Evolutionary conservation across 495 filamentous ascomycete genomes (phyloP).

Genomic region (Hypomontagnella monticulosa): DNA sequence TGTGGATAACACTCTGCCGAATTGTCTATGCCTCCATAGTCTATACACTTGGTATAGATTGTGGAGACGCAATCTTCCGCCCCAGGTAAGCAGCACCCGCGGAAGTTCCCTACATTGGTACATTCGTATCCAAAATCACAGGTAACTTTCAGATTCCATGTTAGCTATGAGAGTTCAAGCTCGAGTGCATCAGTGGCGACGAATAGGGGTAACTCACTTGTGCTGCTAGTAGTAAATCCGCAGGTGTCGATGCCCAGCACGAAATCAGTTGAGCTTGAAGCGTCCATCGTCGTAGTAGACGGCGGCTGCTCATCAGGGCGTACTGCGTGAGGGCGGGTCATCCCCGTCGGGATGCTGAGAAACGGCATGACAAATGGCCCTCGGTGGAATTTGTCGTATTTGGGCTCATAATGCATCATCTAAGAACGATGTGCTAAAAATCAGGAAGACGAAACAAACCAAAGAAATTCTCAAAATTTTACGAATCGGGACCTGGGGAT

Average conservation of each 20-base stretch:
- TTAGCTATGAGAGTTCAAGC: conserved; percentile 4
- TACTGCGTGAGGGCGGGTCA: conserved; percentile 7
- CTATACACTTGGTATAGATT: conserved; percentile 40
- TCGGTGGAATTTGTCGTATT: conserved; percentile 14
- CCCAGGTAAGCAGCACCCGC: conserved; percentile 40
- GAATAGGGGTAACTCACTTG: conserved; percentile 28
- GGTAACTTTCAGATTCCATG: conserved; percentile 22
- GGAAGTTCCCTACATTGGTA: conserved; percentile 35
- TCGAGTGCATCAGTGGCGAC: background rate
- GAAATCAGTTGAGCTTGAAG: conserved; percentile 25
- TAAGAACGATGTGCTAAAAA: conserved; percentile 9
- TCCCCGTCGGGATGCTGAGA: conserved; percentile 31
- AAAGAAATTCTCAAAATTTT: conserved; percentile 2
- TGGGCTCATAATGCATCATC: conserved; percentile 36
- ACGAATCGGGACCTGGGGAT: background rate
- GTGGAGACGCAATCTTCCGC: conserved; percentile 32
- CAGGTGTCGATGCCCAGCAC: conserved; percentile 40
- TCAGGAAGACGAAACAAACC: background rate
- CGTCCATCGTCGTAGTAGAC: conserved; percentile 21
- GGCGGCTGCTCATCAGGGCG: conserved; percentile 15
- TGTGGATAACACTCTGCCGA: conserved; percentile 30
- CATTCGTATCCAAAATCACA: conserved; percentile 41
- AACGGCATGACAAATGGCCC: conserved; percentile 37
- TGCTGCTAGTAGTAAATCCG: conserved; percentile 35
- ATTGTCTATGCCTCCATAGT: conserved; percentile 21